Evolutionary conservation across 805 yeast genomes (phyloP).

Genomic region (Debaryomyces maramus): DNA sequence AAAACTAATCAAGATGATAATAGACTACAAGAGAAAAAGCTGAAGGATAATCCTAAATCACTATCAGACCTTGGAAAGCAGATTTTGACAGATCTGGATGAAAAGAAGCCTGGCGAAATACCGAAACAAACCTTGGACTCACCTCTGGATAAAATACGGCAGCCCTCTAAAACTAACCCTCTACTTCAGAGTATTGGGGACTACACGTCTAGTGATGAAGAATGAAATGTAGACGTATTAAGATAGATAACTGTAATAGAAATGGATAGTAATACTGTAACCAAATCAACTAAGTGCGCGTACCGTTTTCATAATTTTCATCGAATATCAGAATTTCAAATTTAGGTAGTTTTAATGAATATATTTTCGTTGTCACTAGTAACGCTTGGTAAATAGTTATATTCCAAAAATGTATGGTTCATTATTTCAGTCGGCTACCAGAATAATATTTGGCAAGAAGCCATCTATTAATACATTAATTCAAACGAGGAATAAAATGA

Average conservation of each 20-base stretch:
- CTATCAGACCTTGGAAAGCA: too few species aligned
- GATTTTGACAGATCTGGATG: neutral
- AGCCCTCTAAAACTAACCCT: too few species aligned
- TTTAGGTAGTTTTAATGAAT: too few species aligned
- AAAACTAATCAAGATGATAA: neutral
- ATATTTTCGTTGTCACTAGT: too few species aligned
- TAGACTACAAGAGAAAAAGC: too few species aligned
- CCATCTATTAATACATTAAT: slow-evolving; percentile 25
- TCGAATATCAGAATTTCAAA: slow-evolving; percentile 1
- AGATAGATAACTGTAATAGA: too few species aligned
- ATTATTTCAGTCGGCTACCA: slow-evolving; percentile 2
- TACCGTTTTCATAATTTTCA: neutral
- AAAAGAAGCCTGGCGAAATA: neutral
- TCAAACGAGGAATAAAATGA: slow-evolving; percentile 51
- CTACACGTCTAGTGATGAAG: slow-evolving; percentile 14
- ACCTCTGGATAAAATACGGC: too few species aligned
- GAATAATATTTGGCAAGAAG: slow-evolving; percentile 14
- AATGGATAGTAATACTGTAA: neutral
- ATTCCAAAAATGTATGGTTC: slow-evolving; percentile 7
- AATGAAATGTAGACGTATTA: slow-evolving; percentile 1
- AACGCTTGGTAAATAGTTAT: too few species aligned
- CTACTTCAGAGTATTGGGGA: slow-evolving; percentile 3
- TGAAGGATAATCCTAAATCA: too few species aligned
- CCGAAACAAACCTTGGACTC: neutral
- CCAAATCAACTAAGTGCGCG: too few species aligned